Base-by-base conservation (phyloP, 768 basidiomycete genomes). In the Rhizopogon roseolus region DNA sequence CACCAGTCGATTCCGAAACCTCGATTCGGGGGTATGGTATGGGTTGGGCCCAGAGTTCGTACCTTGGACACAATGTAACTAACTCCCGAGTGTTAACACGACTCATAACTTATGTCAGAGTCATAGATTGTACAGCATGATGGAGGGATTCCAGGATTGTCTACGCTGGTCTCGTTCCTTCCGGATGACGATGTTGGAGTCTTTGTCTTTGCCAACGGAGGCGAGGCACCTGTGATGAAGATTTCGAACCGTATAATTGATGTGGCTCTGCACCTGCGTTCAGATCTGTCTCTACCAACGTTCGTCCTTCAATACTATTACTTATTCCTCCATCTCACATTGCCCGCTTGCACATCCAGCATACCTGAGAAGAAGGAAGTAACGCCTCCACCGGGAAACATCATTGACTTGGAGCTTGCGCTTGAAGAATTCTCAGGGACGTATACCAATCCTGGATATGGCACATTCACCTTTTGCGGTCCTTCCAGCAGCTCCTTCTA, bases 1-100 rank as follows among this genome's bases (percentile, higher is more conserved):
- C 59, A 13, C 52, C 62, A 1, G 5, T 6, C 5, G 22, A 59
- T 37, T 49, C 60, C 1, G 58, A 60, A 16, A n/a, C 57, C 0
- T 73, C 76, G 1, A 57, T 74, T 37, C 13, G 39, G 1, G 72
- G 66, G 6, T 80, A 78, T 56, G 75, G 73, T 2, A 57, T 75
- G 60, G 78, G 78, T 4, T 79, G 77, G 76, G 34, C n/a, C 39
- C 65, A 73, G 6, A 44, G 16, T 6, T 70, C 76, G 1, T 75
- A 73, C 50, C 64, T 62, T 1, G 77, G 73, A 0, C 73, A 76
- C 50, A 71, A 77, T 27, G 76, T 77, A 55, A 41, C 64, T 44
- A 22, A 25, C 45, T 37, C 28, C 16, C 32, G 19, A 42, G 4
- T 9, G 3, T 52, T 37, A 44, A 36, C 8, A 17, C 13, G 25